Percentiles rank a stretch among this genome's conserved stretches.
Evolutionary conservation across 2,329 filamentous ascomycete genomes (phyloP).

Genomic region (Samsoniella hepiali): DNA sequence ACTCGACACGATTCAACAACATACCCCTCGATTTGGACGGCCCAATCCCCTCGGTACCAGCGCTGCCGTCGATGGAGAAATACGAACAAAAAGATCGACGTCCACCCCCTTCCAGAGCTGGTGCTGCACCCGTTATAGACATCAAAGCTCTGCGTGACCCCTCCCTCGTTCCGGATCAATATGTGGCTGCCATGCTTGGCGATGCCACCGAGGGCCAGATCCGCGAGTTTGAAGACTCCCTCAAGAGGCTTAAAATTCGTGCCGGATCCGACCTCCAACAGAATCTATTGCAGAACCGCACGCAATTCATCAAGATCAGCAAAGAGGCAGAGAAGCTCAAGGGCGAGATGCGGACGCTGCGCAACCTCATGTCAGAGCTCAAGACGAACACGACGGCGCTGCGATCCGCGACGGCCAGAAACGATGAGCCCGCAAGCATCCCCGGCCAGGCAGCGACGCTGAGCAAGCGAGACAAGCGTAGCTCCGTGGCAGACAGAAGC

Average conservation of each 20-base stretch:
- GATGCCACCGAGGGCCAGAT: conserved; percentile 89
- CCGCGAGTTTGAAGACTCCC: conserved; percentile 70
- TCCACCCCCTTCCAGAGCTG: conserved; percentile 51
- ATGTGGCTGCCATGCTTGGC: conserved; percentile 68
- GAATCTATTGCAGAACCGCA: conserved; percentile 94
- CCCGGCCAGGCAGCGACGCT: conserved; percentile 52
- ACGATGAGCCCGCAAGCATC: conserved; percentile 45
- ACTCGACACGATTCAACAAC: conserved; percentile 88
- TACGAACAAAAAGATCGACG: conserved; percentile 53
- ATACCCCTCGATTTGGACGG: conserved; percentile 66
- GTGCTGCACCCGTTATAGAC: conserved; percentile 66
- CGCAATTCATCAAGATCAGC: conserved; percentile 98
- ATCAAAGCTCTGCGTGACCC: conserved; percentile 76
- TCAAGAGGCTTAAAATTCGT: conserved; percentile 73
- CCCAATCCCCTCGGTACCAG: conserved; percentile 69
- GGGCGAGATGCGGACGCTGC: conserved; percentile 86
- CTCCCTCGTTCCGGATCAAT: conserved; percentile 74
- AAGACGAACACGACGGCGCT: conserved; percentile 72
- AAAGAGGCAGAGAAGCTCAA: conserved; percentile 99
- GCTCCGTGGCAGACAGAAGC: conserved; percentile 73
- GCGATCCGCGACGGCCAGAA: conserved; percentile 54
- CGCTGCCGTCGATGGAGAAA: conserved; percentile 57
- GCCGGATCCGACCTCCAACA: conserved; percentile 85
- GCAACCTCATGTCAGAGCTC: conserved; percentile 88
- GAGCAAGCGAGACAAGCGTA: conserved; percentile 77